Evolutionary conservation across 768 basidiomycete genomes (phyloP), one percentile per base, ranked within the genome.

Genomic region (Mycena capillaripes): DNA sequence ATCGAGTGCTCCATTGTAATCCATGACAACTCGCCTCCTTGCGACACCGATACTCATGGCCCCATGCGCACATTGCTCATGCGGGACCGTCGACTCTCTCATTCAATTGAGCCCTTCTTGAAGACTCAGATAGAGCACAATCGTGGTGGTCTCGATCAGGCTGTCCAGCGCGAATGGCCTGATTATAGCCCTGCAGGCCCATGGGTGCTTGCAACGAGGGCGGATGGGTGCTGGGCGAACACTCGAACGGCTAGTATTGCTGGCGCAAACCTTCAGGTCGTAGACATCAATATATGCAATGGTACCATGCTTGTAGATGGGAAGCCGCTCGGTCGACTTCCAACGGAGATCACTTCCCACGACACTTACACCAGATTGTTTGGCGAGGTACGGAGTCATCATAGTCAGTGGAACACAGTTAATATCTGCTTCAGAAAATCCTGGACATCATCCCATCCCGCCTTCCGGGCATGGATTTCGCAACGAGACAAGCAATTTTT

Each of bases 231-330:
- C 17, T 84, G 84, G 82, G 17, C 82, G 19, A 71, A 55, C 14
- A 78, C 76, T 17, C 58, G 36, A 30, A 81, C 85, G 0, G 57
- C 66, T 11, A 9, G 66, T 2, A 48, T 59, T 19, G n/a, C 38
- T 2, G 69, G 48, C 9, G 70, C 76, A 48, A 55, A 36, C 27
- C 69, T 77, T 17, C 83, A 84, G 59, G 53, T 25, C 36, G 77
- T 88, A 9, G 81, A 83, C 58, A 78, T 86, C 23, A 83, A 89
- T 68, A 38, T 88, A 3, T 72, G 88, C 5, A 76, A 80, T 21
- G 87, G 87, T 14, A 60, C 75, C 36, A 76, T 89, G 2, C 78
- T 88, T n/a, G 11, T n/a, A n/a, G n/a, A n/a, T n/a, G n/a, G n/a
- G n/a, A n/a, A n/a, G n/a, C n/a, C n/a, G n/a, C n/a, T n/a, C n/a